Conservation (phyloP, 164 flowering plant species). For the Piper betle region DNA sequence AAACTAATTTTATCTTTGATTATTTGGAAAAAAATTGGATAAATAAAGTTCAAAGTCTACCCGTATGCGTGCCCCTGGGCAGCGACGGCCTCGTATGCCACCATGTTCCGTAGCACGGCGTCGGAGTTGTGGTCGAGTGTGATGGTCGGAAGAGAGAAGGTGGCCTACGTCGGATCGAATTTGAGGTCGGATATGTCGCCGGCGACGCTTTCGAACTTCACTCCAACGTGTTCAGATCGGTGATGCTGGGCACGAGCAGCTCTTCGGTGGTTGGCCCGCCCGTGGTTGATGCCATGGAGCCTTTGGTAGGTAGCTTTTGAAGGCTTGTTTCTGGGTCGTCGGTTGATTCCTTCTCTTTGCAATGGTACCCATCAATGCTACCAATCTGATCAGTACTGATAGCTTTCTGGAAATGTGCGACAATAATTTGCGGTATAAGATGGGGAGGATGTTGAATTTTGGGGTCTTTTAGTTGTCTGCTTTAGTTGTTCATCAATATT, state of each 20-base stretch:
- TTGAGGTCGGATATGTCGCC: constrained; percentile 10
- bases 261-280: constrained; percentile 12
- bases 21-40: too few relatives aligned
- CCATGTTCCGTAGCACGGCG: constrained; percentile 9
- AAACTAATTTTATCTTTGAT: too few relatives aligned
- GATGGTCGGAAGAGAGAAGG: constrained; percentile 8
- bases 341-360: background rate
- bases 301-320: background rate
- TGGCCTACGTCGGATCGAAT: constrained; percentile 7
- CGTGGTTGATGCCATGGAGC: background rate
- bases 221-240: constrained; percentile 6
- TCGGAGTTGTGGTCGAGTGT: constrained; percentile 10
- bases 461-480: too few relatives aligned
- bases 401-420: background rate
- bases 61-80: constrained; percentile 6
- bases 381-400: background rate
- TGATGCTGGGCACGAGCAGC: constrained; percentile 9
- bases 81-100: constrained; percentile 15
- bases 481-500: background rate
- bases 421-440: background rate
- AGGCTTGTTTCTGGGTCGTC: background rate
- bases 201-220: background rate
- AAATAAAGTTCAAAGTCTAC: too few relatives aligned
- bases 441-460: background rate
- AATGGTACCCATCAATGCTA: background rate